A percentile compares a stretch with the other conserved stretches of the same genome.
phyloP scores from a whole-genome alignment of 805 yeast species.

The Naumovozyma baii region DNA sequence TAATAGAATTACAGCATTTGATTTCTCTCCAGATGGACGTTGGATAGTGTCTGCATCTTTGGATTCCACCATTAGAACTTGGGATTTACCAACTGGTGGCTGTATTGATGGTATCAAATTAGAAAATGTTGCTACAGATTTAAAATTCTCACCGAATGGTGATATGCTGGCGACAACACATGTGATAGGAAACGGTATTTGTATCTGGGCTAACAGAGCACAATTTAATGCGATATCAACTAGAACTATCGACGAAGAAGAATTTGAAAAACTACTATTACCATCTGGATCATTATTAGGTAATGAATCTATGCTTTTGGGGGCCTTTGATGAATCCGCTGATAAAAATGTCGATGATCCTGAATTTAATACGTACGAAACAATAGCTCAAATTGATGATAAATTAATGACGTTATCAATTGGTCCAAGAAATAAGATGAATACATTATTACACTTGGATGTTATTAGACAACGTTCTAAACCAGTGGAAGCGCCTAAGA shows the following conservation, averaged over 20 bases:
- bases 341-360: slow-evolving; percentile 29
- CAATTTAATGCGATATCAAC: slow-evolving; percentile 72
- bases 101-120: slow-evolving; percentile 87
- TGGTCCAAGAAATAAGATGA: slow-evolving; percentile 70
- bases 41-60: slow-evolving; percentile 81
- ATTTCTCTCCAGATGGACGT: slow-evolving; percentile 89
- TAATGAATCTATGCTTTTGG: slow-evolving; percentile 61
- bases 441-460: slow-evolving; percentile 71
- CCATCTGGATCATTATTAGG: slow-evolving; percentile 78
- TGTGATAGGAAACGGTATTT: slow-evolving; percentile 80
- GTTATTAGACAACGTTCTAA: slow-evolving; percentile 77
- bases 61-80: slow-evolving; percentile 83
- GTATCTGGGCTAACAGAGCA: slow-evolving; percentile 85
- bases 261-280: slow-evolving; percentile 49
- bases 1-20: slow-evolving; percentile 77
- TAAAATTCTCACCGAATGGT: slow-evolving; percentile 77
- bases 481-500: slow-evolving; percentile 81
- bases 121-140: slow-evolving; percentile 67
- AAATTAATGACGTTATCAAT: slow-evolving; percentile 63
- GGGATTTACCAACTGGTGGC: slow-evolving; percentile 96
- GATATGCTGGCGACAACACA: slow-evolving; percentile 89
- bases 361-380: slow-evolving; percentile 33
- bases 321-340: slow-evolving; percentile 49
- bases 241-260: slow-evolving; percentile 65
- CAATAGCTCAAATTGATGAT: slow-evolving; percentile 53